Conservation (phyloP, 2,329 filamentous ascomycete species). For the Tolypocladium amazonense region DNA sequence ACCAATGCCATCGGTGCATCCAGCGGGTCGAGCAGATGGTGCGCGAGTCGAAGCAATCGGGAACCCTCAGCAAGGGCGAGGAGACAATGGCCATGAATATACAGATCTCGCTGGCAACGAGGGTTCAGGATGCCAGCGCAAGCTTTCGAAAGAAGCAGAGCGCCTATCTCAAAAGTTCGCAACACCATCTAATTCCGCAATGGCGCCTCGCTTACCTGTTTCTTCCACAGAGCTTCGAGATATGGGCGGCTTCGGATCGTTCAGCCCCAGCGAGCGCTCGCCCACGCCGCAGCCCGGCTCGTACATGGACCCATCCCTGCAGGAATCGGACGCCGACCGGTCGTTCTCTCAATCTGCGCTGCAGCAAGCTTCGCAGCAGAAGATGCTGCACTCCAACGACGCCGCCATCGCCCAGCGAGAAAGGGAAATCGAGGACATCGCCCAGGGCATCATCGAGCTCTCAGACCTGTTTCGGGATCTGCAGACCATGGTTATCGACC, state of each 20-base stretch:
- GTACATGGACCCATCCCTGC: conserved; percentile 76
- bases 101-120: conserved; percentile 77
- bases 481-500: conserved; percentile 89
- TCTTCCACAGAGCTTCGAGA: conserved; percentile 55
- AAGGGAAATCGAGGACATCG: conserved; percentile 94
- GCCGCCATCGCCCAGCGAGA: conserved; percentile 82
- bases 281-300: conserved; percentile 37
- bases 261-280: conserved; percentile 40
- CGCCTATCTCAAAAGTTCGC: conserved; percentile 79
- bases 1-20: conserved; percentile 81
- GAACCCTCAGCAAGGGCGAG: conserved; percentile 68
- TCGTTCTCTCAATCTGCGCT: conserved; percentile 85
- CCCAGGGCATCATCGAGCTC: conserved; percentile 93
- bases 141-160: conserved; percentile 96
- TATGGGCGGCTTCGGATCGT: conserved; percentile 47
- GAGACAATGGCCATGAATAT: conserved; percentile 96
- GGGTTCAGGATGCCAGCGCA: conserved; percentile 86
- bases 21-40: conserved; percentile 83
- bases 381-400: conserved; percentile 65
- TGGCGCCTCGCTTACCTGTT: neutral
- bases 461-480: conserved; percentile 95
- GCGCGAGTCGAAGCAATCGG: conserved; percentile 62
- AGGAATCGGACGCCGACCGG: conserved; percentile 89
- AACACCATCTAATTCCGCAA: conserved; percentile 6
- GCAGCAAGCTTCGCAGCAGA: conserved; percentile 63